A percentile compares a stretch with the other conserved stretches of the same genome.
Evolutionary conservation across 1,284 basidiomycete species (phyloP).

Genomic region (Ceratobasidium sp.): DNA sequence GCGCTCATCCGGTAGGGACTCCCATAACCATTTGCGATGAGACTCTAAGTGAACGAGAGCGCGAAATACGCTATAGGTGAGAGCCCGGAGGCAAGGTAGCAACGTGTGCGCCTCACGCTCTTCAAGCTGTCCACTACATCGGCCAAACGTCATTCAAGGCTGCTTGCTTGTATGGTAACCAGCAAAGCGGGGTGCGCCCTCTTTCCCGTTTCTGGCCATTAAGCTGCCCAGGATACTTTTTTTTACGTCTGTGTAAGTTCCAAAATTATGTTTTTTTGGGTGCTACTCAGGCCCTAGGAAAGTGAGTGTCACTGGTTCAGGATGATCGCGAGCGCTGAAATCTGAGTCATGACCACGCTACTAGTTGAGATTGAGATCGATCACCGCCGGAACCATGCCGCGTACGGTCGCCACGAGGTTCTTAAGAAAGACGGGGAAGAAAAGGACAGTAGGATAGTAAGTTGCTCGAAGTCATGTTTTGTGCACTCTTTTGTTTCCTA

Average conservation of each 20-base stretch:
- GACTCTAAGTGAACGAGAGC: constrained; percentile 56
- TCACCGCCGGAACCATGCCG: too few relatives aligned
- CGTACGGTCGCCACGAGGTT: too few relatives aligned
- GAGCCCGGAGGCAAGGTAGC: constrained; percentile 41
- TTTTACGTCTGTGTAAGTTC: not conserved
- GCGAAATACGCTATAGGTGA: constrained; percentile 48
- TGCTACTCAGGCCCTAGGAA: not conserved
- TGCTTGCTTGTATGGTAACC: not conserved
- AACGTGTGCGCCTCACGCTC: constrained; percentile 26
- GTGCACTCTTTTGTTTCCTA: too few relatives aligned
- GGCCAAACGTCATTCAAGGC: not conserved
- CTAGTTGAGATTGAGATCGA: too few relatives aligned
- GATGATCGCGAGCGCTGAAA: too few relatives aligned
- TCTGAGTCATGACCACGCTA: too few relatives aligned
- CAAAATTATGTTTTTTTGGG: not conserved
- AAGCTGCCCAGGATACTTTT: not conserved
- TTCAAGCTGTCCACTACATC: constrained; percentile 3
- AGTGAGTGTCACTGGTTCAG: not conserved
- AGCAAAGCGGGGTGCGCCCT: too few relatives aligned
- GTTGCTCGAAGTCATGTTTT: too few relatives aligned
- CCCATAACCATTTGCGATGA: constrained; percentile 62
- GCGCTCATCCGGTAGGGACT: constrained; percentile 43
- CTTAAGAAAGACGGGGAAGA: too few relatives aligned
- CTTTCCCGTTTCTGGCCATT: not conserved
- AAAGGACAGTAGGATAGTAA: too few relatives aligned